Conservation (phyloP, 108 stramenopile genomes). For the Chaetoceros muelleri region DNA sequence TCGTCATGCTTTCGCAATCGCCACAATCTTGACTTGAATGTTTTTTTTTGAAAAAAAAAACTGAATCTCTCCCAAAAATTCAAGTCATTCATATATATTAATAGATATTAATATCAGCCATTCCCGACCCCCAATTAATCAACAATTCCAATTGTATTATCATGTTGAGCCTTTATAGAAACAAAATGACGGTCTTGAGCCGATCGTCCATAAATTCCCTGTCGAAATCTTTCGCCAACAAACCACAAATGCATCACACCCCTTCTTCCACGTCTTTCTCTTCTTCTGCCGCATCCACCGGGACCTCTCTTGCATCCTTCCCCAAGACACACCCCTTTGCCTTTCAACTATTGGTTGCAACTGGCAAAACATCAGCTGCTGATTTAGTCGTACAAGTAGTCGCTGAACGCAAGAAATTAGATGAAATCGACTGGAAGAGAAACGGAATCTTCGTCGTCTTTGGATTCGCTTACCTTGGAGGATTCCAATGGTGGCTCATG, state of each 20-base stretch:
- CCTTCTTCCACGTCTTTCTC: neutral
- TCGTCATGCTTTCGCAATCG: too few species aligned
- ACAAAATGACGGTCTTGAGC: neutral
- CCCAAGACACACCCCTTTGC: slow-evolving; percentile 65
- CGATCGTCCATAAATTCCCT: neutral
- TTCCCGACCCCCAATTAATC: too few species aligned
- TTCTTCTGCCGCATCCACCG: neutral
- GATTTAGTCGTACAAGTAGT: slow-evolving; percentile 77
- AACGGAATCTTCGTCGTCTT: slow-evolving; percentile 77
- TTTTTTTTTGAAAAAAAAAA: too few species aligned
- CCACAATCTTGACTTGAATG: too few species aligned
- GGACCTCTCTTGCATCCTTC: slow-evolving; percentile 19
- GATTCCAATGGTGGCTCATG: slow-evolving; percentile 85
- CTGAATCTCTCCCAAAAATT: too few species aligned
- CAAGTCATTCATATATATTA: too few species aligned
- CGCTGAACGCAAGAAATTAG: slow-evolving; percentile 51
- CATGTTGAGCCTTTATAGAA: neutral
- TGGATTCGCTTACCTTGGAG: slow-evolving; percentile 77
- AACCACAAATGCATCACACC: neutral
- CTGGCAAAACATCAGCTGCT: slow-evolving; percentile 70
- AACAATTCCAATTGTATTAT: too few species aligned
- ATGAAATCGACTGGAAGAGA: slow-evolving; percentile 72
- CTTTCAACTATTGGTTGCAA: slow-evolving; percentile 72
- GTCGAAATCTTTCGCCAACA: neutral
- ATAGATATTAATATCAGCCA: too few species aligned